Evolutionary conservation across 2,329 filamentous ascomycete genomes (phyloP).

Genomic region (Colletotrichum costaricense): DNA sequence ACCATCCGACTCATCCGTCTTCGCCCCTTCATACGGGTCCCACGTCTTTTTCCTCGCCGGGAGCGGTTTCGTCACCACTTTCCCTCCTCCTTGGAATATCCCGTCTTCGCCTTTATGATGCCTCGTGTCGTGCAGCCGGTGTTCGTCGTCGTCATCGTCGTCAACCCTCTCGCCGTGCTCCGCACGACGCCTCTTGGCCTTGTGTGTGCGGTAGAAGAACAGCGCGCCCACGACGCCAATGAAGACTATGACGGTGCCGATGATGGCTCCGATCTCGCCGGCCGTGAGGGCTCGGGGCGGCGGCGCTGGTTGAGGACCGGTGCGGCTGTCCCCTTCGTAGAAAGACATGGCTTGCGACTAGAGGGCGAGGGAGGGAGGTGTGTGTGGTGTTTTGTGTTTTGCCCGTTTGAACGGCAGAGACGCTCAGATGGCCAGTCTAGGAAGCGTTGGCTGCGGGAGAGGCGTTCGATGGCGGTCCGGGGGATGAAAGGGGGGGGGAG

Average conservation of each 20-base stretch:
- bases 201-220: slow-evolving; percentile 39
- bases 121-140: slow-evolving; percentile 5
- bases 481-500: neutral
- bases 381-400: neutral
- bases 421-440: neutral
- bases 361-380: neutral
- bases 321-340: slow-evolving; percentile 33
- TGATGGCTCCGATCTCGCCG: slow-evolving; percentile 44
- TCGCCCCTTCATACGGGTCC: slow-evolving; percentile 1
- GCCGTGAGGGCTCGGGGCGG: slow-evolving; percentile 37
- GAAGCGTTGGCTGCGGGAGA: neutral
- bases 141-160: slow-evolving; percentile 8
- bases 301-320: slow-evolving; percentile 23
- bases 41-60: slow-evolving; percentile 13
- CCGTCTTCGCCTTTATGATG: slow-evolving; percentile 5
- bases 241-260: slow-evolving; percentile 40
- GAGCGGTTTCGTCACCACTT: neutral
- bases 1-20: slow-evolving; percentile 12
- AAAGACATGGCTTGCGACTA: slow-evolving; percentile 30
- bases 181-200: slow-evolving; percentile 20
- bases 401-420: neutral
- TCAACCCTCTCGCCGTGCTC: neutral
- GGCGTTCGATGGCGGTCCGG: neutral
- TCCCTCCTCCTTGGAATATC: slow-evolving; percentile 7
- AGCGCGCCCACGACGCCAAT: slow-evolving; percentile 38